Evolutionary conservation across 768 basidiomycete genomes (phyloP).

Genomic region (Leccinum broughii): DNA sequence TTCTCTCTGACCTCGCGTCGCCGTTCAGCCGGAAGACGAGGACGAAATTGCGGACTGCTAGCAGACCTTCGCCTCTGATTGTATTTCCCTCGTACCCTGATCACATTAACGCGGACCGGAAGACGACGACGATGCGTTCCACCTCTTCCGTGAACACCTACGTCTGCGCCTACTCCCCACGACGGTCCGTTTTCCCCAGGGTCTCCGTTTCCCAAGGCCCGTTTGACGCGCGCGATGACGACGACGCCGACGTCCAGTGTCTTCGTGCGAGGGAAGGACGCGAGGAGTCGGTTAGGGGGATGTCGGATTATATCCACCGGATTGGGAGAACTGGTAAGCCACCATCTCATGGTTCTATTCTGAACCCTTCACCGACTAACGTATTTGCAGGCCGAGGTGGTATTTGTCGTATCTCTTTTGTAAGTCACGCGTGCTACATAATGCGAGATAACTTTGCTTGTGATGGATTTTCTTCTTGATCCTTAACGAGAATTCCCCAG

Average conservation of each 20-base stretch:
- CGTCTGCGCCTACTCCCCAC: background rate
- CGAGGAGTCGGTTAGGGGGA: background rate
- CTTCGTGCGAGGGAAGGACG: background rate
- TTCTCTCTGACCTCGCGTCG: slow-evolving; percentile 22
- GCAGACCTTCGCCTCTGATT: slow-evolving; percentile 8
- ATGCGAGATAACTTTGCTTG: no score
- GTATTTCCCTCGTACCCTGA: slow-evolving; percentile 28
- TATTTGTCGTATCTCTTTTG: background rate
- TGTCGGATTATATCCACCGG: no score
- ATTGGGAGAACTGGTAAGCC: no score
- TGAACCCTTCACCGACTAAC: no score
- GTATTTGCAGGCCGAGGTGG: no score
- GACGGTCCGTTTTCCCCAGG: slow-evolving; percentile 6
- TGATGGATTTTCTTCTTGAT: no score
- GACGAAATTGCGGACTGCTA: slow-evolving; percentile 3
- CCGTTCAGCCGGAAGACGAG: slow-evolving; percentile 15
- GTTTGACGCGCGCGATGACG: slow-evolving; percentile 1
- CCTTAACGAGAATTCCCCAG: no score
- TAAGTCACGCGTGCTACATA: no score
- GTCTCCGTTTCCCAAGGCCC: slow-evolving; percentile 11
- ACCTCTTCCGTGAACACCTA: background rate
- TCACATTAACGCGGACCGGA: background rate
- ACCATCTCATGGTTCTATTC: no score
- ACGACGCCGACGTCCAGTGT: background rate
- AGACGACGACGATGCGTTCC: no score